Evolutionary conservation across 108 stramenopile species (phyloP).

Genomic region (Fistulifera solaris): DNA sequence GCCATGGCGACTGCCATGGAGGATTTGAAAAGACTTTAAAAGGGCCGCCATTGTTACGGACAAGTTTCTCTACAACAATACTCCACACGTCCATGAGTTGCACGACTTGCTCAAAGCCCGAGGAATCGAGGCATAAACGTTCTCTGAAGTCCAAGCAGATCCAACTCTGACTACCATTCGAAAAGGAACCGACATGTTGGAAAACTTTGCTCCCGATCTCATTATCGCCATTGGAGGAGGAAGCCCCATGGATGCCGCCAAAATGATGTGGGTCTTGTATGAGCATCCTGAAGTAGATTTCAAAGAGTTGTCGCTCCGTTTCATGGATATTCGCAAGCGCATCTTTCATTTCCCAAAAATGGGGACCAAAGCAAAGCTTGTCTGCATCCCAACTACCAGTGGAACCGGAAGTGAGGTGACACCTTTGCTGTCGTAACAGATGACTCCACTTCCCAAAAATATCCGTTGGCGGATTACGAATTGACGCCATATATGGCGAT

Average conservation of each 20-base stretch:
- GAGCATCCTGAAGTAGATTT: slow-evolving; percentile 27
- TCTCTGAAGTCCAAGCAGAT: slow-evolving; percentile 18
- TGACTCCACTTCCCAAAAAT: slow-evolving; percentile 17
- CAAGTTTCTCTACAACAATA: slow-evolving; percentile 13
- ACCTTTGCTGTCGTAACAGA: slow-evolving; percentile 30
- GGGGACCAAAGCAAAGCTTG: slow-evolving; percentile 23
- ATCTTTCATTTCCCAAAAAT: slow-evolving; percentile 25
- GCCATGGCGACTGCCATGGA: slow-evolving; percentile 14
- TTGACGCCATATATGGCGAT: slow-evolving; percentile 31
- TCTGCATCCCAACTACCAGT: slow-evolving; percentile 33
- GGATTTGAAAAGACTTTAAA: slow-evolving; percentile 14
- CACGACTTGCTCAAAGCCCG: slow-evolving; percentile 2
- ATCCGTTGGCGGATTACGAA: slow-evolving; percentile 21
- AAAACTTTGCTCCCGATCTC: slow-evolving; percentile 15
- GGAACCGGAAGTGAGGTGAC: slow-evolving; percentile 35
- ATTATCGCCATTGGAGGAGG: slow-evolving; percentile 23
- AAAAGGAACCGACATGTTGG: slow-evolving; percentile 7
- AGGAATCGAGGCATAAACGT: slow-evolving; percentile 14
- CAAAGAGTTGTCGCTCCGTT: slow-evolving; percentile 17
- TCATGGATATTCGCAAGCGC: slow-evolving; percentile 32
- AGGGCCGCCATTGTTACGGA: slow-evolving; percentile 19
- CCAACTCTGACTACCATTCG: slow-evolving; percentile 11
- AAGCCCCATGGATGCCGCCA: slow-evolving; percentile 25
- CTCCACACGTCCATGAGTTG: slow-evolving; percentile 8
- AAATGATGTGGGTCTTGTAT: slow-evolving; percentile 24